Evolutionary conservation across 108 stramenopile species (phyloP).

Genomic region (Schizochytrium sp.): DNA sequence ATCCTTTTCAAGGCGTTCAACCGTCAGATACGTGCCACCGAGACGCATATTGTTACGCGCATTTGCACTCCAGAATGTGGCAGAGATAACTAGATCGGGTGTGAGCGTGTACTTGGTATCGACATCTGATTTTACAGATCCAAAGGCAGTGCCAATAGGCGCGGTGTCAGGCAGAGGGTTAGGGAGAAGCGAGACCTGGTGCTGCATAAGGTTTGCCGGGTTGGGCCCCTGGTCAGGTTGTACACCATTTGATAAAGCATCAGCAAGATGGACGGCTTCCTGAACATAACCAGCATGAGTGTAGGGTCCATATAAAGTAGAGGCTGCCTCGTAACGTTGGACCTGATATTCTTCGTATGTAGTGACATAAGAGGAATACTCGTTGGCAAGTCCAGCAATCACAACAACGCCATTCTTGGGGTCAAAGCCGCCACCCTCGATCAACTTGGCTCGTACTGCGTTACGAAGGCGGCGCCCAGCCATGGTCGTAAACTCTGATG

Average conservation of each 20-base stretch:
- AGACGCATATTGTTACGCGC: constrained; percentile 77
- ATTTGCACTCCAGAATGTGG: constrained; percentile 75
- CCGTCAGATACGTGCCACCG: constrained; percentile 72
- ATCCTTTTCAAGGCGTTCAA: constrained; percentile 64
- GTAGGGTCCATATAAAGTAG: constrained; percentile 78
- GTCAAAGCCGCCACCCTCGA: constrained; percentile 64
- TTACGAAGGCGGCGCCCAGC: constrained; percentile 75
- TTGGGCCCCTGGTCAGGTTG: constrained; percentile 55
- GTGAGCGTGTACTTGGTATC: constrained; percentile 66
- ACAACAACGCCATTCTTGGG: constrained; percentile 67
- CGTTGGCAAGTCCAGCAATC: constrained; percentile 77
- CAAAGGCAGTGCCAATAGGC: constrained; percentile 67
- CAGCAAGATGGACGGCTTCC: constrained; percentile 71
- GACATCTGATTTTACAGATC: constrained; percentile 61
- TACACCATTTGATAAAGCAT: constrained; percentile 65
- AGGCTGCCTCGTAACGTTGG: constrained; percentile 80
- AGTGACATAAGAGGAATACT: constrained; percentile 78
- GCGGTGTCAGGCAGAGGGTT: constrained; percentile 71
- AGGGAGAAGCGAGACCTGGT: constrained; percentile 70
- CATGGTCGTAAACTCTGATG: constrained; percentile 80
- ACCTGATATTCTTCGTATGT: constrained; percentile 79
- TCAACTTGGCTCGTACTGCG: constrained; percentile 62
- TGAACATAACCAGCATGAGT: constrained; percentile 75
- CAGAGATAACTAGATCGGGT: constrained; percentile 63
- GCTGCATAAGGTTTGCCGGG: constrained; percentile 69